Conservation (phyloP, 192 early-diverging fungal species). For the Thamnidium elegans region DNA sequence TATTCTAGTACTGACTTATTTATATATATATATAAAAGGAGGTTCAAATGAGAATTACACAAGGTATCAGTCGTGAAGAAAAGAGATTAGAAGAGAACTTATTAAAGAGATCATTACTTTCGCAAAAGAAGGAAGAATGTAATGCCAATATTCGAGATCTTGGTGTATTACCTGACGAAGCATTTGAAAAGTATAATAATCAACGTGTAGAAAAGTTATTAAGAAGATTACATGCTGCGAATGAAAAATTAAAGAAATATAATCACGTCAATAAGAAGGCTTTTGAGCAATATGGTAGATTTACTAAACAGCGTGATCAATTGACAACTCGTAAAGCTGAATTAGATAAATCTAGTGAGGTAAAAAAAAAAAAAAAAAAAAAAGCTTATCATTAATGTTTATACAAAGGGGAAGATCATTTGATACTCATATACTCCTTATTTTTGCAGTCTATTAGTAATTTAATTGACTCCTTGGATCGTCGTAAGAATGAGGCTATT, state of each 20-base stretch:
- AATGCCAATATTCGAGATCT: conserved; percentile 87
- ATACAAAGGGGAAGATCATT: background rate
- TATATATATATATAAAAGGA: background rate
- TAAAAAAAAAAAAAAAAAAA: conserved; percentile 19
- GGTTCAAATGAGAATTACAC: conserved; percentile 3
- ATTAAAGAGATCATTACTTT: conserved; percentile 63
- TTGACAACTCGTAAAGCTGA: conserved; percentile 84
- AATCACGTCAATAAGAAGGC: conserved; percentile 98
- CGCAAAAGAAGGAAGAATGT: conserved; percentile 86
- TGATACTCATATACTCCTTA: background rate
- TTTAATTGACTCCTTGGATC: conserved; percentile 87
- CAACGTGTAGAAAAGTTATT: conserved; percentile 49
- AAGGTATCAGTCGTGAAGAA: conserved; percentile 42
- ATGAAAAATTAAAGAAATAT: conserved; percentile 86
- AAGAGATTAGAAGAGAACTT: conserved; percentile 74
- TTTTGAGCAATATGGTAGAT: conserved; percentile 95
- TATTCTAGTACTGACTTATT: background rate
- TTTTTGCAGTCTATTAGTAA: conserved; percentile 69
- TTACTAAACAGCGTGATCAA: conserved; percentile 84
- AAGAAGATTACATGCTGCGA: conserved; percentile 70
- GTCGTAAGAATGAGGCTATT: conserved; percentile 96
- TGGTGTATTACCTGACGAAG: conserved; percentile 92
- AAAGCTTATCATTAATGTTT: background rate
- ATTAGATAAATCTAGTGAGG: conserved; percentile 75
- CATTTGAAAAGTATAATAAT: conserved; percentile 68